These are phyloP conservation scores for Leishmania arabica DNA, from an alignment of 208 protist genomes.

Conservation along the genomic window DNA sequence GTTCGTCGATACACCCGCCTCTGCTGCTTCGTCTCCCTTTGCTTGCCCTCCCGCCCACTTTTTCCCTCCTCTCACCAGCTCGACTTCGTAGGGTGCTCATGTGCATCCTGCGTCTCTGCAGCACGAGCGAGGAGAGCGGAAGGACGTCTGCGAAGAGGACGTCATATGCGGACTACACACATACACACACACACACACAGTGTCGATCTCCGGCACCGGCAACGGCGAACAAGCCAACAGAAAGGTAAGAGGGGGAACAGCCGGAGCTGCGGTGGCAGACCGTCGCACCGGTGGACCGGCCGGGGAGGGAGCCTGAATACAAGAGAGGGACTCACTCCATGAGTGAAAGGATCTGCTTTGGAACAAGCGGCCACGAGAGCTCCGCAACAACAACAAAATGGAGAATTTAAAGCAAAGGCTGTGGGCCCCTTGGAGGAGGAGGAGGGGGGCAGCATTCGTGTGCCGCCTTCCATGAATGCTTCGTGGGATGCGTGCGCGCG, in stretches of 20 bases:
- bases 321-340: neutral
- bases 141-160: no score
- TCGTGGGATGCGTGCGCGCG: neutral
- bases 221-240: neutral
- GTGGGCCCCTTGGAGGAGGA: neutral
- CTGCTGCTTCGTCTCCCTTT: neutral
- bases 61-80: neutral
- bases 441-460: neutral
- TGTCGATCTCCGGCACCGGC: neutral
- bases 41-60: neutral
- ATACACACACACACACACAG: neutral
- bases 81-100: neutral
- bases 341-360: neutral
- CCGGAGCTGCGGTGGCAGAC: neutral
- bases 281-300: neutral
- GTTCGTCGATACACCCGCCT: neutral
- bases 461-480: neutral
- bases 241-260: neutral
- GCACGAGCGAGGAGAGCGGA: no score
- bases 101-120: no score
- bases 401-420: neutral
- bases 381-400: neutral
- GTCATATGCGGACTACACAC: neutral
- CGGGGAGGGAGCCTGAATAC: neutral
- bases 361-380: neutral